Percentiles rank a stretch among this genome's conserved stretches.
Evolutionary conservation across 805 yeast genomes (phyloP).

Genomic region (Limtongia smithiae): DNA sequence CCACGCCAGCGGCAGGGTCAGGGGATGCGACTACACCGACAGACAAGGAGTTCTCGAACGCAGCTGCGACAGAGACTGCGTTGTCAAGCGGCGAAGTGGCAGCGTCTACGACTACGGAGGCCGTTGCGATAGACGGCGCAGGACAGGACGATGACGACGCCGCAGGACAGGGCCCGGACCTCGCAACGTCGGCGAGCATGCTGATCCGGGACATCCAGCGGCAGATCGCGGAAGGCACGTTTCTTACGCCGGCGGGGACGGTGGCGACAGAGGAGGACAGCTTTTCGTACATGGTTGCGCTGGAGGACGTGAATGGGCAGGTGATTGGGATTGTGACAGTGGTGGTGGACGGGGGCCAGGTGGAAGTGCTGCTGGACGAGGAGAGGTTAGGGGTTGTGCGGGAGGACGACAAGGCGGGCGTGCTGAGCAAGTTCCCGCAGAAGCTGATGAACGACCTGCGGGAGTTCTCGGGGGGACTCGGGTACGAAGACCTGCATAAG

Average conservation of each 20-base stretch:
- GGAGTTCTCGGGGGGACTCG: constrained; percentile 21
- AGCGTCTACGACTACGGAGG: too few species aligned
- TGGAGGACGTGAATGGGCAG: constrained; percentile 18
- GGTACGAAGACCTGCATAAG: background rate
- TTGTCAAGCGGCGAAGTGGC: background rate
- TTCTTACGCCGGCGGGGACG: constrained; percentile 20
- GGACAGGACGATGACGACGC: background rate
- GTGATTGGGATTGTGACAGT: constrained; percentile 22
- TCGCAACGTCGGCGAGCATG: constrained; percentile 17
- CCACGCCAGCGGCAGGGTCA: too few species aligned
- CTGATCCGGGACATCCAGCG: constrained; percentile 19
- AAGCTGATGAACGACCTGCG: constrained; percentile 18
- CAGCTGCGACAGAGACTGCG: background rate
- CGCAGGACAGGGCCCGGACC: constrained; percentile 7
- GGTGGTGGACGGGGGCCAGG: constrained; percentile 12
- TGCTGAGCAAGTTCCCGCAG: constrained; percentile 9
- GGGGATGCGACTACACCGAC: too few species aligned
- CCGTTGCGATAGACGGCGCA: background rate
- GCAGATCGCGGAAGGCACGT: constrained; percentile 21
- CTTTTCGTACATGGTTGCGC: constrained; percentile 20
- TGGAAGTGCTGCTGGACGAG: constrained; percentile 16
- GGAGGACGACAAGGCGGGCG: constrained; percentile 1
- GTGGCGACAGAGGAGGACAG: constrained; percentile 19
- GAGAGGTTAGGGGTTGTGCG: background rate
- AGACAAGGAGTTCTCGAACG: too few species aligned